Evolutionary conservation across 148 eudicot genomes (phyloP).

Genomic region (Camellia lanceoleosa): DNA sequence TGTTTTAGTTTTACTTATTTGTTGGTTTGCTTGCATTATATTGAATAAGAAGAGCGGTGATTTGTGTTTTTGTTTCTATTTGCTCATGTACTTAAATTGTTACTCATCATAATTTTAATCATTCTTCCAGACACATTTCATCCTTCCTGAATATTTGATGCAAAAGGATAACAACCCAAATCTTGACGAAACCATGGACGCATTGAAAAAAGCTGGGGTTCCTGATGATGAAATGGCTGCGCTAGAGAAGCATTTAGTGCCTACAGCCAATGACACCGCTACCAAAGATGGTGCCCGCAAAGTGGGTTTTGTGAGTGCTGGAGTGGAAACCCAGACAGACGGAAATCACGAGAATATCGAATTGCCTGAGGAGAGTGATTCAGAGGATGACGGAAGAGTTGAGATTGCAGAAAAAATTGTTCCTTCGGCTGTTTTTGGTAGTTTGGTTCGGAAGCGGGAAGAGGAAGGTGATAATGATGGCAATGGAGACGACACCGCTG

Average conservation of each 20-base stretch:
- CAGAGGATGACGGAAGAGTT: conserved; percentile 54
- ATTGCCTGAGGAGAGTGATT: conserved; percentile 75
- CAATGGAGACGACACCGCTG: conserved; percentile 25
- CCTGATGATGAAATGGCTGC: conserved; percentile 89
- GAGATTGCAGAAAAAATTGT: conserved; percentile 79
- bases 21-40: too few relatives aligned
- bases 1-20: too few relatives aligned
- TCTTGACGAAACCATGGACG: conserved; percentile 61
- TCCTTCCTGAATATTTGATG: conserved; percentile 85
- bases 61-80: neutral
- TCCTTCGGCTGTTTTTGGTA: conserved; percentile 85
- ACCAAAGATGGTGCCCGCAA: conserved; percentile 38
- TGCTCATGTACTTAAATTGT: neutral
- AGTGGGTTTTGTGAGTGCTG: conserved; percentile 84
- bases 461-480: conserved; percentile 36
- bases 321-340: conserved; percentile 48
- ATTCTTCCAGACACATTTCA: conserved; percentile 63
- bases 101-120: neutral
- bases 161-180: conserved; percentile 63
- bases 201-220: conserved; percentile 53
- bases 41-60: too few relatives aligned
- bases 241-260: conserved; percentile 69
- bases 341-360: conserved; percentile 77
- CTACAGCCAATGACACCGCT: conserved; percentile 30
- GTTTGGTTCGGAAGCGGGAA: conserved; percentile 66